phyloP scores from a whole-genome alignment of 805 yeast species.

The Candida xyloterini region DNA sequence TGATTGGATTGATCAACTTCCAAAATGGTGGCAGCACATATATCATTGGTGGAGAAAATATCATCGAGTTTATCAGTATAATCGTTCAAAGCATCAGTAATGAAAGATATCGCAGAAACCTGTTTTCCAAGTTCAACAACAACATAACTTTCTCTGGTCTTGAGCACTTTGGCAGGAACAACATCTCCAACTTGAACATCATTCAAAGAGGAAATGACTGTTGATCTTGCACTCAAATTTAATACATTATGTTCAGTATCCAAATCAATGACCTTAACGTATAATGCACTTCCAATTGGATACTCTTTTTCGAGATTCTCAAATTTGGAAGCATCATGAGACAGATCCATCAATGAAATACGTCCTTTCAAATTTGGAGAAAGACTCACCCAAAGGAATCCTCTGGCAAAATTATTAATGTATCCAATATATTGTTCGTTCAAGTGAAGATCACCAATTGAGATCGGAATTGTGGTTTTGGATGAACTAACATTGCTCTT shows the following conservation, averaged over 20 bases:
- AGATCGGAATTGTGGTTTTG: constrained; percentile 28
- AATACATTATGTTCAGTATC: constrained; percentile 54
- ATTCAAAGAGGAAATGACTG: constrained; percentile 38
- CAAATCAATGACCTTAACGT: constrained; percentile 50
- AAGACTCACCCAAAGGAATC: constrained; percentile 64
- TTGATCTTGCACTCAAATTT: constrained; percentile 46
- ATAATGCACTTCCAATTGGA: constrained; percentile 72
- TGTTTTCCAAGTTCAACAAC: constrained; percentile 66
- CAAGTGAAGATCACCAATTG: constrained; percentile 41
- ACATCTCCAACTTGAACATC: constrained; percentile 54
- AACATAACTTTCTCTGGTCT: constrained; percentile 56
- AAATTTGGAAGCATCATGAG: constrained; percentile 49
- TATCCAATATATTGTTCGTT: constrained; percentile 57
- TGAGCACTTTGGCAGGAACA: constrained; percentile 61
- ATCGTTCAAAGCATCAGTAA: constrained; percentile 76
- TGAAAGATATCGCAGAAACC: constrained; percentile 60
- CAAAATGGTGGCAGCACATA: constrained; percentile 54
- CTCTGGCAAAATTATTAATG: constrained; percentile 61
- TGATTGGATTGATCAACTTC: constrained; percentile 45
- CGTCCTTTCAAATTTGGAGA: constrained; percentile 69
- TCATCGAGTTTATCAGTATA: constrained; percentile 52
- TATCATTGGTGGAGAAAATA: constrained; percentile 48
- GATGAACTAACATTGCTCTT: constrained; percentile 35
- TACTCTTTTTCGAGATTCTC: constrained; percentile 51
- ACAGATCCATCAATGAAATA: constrained; percentile 60